Base-by-base conservation (phyloP, 768 basidiomycete species). In the Naganishia kalamii region DNA sequence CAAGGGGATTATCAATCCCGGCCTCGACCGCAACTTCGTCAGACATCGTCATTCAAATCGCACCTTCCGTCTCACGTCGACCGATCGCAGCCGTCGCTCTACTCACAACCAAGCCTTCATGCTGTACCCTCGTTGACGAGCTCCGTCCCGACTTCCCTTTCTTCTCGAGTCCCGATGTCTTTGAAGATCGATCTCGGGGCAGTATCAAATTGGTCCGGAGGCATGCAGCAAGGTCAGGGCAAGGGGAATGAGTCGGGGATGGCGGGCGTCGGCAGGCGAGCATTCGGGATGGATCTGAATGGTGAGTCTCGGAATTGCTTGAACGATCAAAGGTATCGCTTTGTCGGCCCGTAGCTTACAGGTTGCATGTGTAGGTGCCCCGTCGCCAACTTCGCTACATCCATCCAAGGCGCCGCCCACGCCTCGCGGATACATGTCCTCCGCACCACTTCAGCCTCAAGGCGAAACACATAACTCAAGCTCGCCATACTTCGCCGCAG, bases 251-350 rank as follows among this genome's bases (percentile, higher is more conserved):
- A 71, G 44, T 76, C 77, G 3, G 79, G 79, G 0, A 92, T 93
- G 91, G 91, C 91, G 0, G 91, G 91, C 10, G 90, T 93, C 7
- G 91, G 91, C 8, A 81, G 91, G 66, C 80, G 90, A 69, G 91
- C 89, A 0, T 92, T 92, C 65, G 82, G 81, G 13, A 88, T 90
- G 19, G 88, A 84, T 11, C 85, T 87, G 60, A 35, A 57, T 84
- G 76, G 73, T 72, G 71, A 29, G 73, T 74, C 2, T n/a, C n/a
- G n/a, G n/a, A n/a, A n/a, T n/a, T n/a, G n/a, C n/a, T n/a, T n/a
- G n/a, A n/a, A n/a, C 13, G 46, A 19, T 30, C 64, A 4, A 40
- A 21, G 5, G 32, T 32, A 23, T 30, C 63, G 3, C 37, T 17
- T 12, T 13, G 17, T n/a, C 23, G 40, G 37, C 37, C 19, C 46